Conservation (phyloP, 2,329 filamentous ascomycete genomes). For the Capronia epimyces region DNA sequence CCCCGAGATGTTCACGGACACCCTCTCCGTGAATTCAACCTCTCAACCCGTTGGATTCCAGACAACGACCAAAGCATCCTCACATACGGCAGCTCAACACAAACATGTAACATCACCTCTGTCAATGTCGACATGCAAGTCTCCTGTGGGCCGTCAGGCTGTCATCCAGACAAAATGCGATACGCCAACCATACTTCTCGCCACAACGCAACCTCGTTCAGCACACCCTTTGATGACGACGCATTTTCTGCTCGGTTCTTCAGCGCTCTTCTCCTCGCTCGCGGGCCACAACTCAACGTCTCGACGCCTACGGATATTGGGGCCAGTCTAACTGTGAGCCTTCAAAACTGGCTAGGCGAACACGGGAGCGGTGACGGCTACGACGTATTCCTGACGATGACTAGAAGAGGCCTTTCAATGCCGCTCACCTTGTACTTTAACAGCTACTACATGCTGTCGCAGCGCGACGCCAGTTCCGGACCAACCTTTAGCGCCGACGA, state of each 20-base stretch:
- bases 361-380: neutral
- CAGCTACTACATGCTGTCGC: conserved; percentile 15
- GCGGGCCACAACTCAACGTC: conserved; percentile 2
- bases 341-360: neutral
- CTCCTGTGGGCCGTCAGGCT: conserved; percentile 8
- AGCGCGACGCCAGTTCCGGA: neutral
- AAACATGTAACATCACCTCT: conserved; percentile 10
- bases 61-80: neutral
- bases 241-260: conserved; percentile 13
- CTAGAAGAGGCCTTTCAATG: neutral
- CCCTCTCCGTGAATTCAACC: conserved; percentile 4
- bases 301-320: neutral
- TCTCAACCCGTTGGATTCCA: conserved; percentile 5
- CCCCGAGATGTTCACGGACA: conserved; percentile 1
- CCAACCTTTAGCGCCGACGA: conserved; percentile 1
- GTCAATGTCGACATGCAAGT: conserved; percentile 13
- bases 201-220: conserved; percentile 9
- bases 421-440: conserved; percentile 13
- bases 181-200: conserved; percentile 1
- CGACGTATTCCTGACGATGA: neutral
- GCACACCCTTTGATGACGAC: conserved; percentile 17
- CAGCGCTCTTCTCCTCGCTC: conserved; percentile 5
- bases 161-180: conserved; percentile 9
- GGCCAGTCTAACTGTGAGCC: conserved; percentile 1
- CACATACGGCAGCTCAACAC: neutral